Percentiles rank a stretch among this genome's conserved stretches.
These are phyloP conservation scores for Solioccasus polychromus DNA, from an alignment of 768 basidiomycete genomes.

Conservation along the genomic window DNA sequence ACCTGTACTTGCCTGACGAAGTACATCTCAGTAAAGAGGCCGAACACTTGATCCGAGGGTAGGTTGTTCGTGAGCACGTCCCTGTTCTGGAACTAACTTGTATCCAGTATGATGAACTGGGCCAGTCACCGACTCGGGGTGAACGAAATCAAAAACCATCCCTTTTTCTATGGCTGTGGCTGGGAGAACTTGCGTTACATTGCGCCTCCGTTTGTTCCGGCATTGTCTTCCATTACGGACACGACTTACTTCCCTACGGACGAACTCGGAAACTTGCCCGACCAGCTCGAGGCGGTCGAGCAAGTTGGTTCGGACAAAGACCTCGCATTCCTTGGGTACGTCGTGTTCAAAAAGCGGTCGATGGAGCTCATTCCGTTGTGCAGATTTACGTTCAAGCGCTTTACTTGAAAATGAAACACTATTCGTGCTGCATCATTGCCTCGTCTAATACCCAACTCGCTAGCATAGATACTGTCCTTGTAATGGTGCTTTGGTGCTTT, in stretches of 20 bases:
- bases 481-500: slow-evolving; percentile 30
- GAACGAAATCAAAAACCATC: slow-evolving; percentile 87
- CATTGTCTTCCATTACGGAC: slow-evolving; percentile 86
- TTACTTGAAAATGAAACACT: slow-evolving; percentile 28
- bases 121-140: slow-evolving; percentile 70
- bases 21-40: slow-evolving; percentile 91
- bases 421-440: background rate
- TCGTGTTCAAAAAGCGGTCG: slow-evolving; percentile 1
- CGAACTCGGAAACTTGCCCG: slow-evolving; percentile 72
- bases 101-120: slow-evolving; percentile 78
- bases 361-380: slow-evolving; percentile 3
- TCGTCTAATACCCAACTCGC: slow-evolving; percentile 24
- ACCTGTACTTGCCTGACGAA: slow-evolving; percentile 92
- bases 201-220: slow-evolving; percentile 94
- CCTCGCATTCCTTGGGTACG: slow-evolving; percentile 64
- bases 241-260: slow-evolving; percentile 97
- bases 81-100: slow-evolving; percentile 5
- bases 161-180: slow-evolving; percentile 94
- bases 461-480: slow-evolving; percentile 28
- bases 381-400: slow-evolving; percentile 87
- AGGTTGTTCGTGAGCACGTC: slow-evolving; percentile 20
- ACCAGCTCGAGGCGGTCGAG: slow-evolving; percentile 58
- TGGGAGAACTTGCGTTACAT: slow-evolving; percentile 91
- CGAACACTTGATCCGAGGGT: slow-evolving; percentile 87
- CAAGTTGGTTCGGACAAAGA: slow-evolving; percentile 65